Conservation (phyloP, 257 asterid genomes). For the Capsicum pubescens region DNA sequence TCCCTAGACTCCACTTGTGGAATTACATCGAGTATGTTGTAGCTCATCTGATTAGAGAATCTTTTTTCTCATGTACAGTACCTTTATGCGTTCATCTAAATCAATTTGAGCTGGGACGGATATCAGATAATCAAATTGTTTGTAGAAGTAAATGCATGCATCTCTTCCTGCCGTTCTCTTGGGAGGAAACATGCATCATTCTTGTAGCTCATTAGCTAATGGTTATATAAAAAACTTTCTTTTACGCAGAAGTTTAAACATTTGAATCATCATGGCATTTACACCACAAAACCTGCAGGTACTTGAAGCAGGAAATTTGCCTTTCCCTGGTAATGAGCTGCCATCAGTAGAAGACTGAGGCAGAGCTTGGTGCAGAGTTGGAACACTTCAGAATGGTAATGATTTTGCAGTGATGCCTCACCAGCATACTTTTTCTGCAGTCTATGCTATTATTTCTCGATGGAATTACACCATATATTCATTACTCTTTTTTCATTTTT, state of each 20-base stretch:
- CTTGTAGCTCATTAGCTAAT: not conserved
- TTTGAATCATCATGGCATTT: slow-evolving; percentile 28
- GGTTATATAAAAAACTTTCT: not conserved
- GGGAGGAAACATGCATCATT: slow-evolving; percentile 3
- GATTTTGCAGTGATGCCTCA: not conserved
- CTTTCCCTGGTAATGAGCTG: slow-evolving; percentile 29
- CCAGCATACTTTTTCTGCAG: not conserved
- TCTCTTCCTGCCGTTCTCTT: not conserved
- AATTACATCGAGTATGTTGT: too few relatives aligned
- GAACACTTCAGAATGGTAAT: slow-evolving; percentile 65
- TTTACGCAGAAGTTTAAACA: not conserved
- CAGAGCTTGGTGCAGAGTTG: slow-evolving; percentile 58
- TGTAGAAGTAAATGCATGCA: not conserved
- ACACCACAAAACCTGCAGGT: slow-evolving; percentile 47
- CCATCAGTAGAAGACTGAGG: slow-evolving; percentile 42
- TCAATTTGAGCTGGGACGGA: slow-evolving; percentile 18
- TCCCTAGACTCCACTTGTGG: too few relatives aligned
- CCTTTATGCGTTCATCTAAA: slow-evolving; percentile 9
- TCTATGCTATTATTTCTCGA: not conserved
- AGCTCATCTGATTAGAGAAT: not conserved
- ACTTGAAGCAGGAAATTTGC: slow-evolving; percentile 44
- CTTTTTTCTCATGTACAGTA: not conserved
- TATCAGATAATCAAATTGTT: not conserved
- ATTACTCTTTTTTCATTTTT: not conserved
- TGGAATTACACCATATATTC: not conserved